Percentiles rank a stretch among this genome's conserved stretches.
phyloP scores from a whole-genome alignment of 345 rosid species.

The Linum tenue region DNA sequence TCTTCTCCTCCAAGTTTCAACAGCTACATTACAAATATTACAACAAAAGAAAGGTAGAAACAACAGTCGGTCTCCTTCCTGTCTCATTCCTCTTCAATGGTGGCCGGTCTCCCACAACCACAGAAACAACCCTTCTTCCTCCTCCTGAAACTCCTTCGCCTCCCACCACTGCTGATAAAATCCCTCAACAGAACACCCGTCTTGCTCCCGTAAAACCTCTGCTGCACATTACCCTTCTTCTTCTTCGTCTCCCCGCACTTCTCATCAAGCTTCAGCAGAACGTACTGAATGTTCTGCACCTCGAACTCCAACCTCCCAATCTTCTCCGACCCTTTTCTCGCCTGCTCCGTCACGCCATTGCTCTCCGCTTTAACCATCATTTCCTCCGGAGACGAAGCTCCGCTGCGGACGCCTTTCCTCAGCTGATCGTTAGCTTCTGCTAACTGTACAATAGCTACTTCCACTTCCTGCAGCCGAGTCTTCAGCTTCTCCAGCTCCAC shows the following conservation, averaged over 20 bases:
- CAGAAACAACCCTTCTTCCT: constrained; percentile 60
- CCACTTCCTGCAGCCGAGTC: constrained; percentile 20
- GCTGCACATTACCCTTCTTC: constrained; percentile 9
- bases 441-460: constrained; percentile 16
- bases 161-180: constrained; percentile 49
- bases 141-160: constrained; percentile 28
- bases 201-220: constrained; percentile 33
- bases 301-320: constrained; percentile 18
- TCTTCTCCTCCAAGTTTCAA: too few species aligned
- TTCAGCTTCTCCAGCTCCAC: constrained; percentile 17
- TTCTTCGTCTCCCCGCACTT: constrained; percentile 14
- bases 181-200: constrained; percentile 56
- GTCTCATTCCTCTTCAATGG: constrained; percentile 23
- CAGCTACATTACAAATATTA: background rate
- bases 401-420: constrained; percentile 10
- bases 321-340: constrained; percentile 20
- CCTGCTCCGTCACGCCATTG: constrained; percentile 16
- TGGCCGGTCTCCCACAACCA: constrained; percentile 53
- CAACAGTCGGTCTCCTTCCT: background rate
- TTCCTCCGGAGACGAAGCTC: constrained; percentile 8
- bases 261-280: constrained; percentile 17
- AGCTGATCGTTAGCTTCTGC: constrained; percentile 13
- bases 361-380: background rate
- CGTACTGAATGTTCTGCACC: constrained; percentile 18
- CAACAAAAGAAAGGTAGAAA: constrained; percentile 5